Conservation (phyloP, 495 filamentous ascomycete species). For the Hypoxylon crocopeplum region DNA sequence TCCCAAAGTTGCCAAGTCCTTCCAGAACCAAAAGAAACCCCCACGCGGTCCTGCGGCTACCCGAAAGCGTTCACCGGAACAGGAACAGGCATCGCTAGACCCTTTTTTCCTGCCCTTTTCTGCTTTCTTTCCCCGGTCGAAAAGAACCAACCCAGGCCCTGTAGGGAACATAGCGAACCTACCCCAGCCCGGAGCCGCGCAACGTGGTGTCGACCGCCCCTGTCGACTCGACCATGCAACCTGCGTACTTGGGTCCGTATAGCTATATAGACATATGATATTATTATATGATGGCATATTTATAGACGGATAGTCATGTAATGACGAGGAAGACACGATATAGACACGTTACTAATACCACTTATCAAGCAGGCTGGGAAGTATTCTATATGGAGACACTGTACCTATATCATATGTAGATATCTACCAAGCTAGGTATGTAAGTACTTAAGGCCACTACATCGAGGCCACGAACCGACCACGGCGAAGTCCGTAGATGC, state of each 20-base stretch:
- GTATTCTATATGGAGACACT: too few species aligned
- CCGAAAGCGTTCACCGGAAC: slow-evolving; percentile 34
- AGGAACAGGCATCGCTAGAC: slow-evolving; percentile 12
- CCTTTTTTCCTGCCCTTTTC: background rate
- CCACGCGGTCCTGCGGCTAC: slow-evolving; percentile 23
- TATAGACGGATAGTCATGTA: background rate
- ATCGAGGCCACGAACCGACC: too few species aligned
- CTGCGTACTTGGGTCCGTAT: background rate
- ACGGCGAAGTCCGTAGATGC: too few species aligned
- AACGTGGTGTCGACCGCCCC: slow-evolving; percentile 27
- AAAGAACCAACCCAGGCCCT: background rate
- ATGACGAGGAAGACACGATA: slow-evolving; percentile 1
- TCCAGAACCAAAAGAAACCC: slow-evolving; percentile 33
- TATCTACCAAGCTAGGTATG: too few species aligned
- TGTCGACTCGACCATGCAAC: slow-evolving; percentile 7
- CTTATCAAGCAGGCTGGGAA: too few species aligned
- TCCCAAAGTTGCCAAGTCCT: slow-evolving; percentile 25
- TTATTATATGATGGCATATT: background rate
- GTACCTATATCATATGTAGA: too few species aligned
- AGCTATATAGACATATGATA: background rate
- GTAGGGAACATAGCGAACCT: slow-evolving; percentile 13
- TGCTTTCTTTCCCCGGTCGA: background rate
- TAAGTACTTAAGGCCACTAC: too few species aligned
- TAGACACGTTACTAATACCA: too few species aligned
- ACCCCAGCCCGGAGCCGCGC: slow-evolving; percentile 36